Evolutionary conservation across 768 basidiomycete species (phyloP).

Genomic region (Gelatoporia subvermispora): DNA sequence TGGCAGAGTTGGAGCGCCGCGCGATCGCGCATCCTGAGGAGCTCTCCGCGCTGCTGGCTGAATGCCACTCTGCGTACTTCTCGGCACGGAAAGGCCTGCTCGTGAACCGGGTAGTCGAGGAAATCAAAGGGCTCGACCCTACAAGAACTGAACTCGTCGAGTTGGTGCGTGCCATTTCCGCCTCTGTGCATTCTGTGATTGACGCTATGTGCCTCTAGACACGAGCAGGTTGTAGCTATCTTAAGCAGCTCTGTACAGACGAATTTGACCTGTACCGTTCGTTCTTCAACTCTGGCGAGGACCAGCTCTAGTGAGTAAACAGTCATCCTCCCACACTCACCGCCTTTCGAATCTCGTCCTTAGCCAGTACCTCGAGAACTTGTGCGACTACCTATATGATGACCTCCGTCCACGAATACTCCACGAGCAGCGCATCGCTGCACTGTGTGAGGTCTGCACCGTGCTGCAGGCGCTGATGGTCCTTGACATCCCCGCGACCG

Average conservation of each 20-base stretch:
- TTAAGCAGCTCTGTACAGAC: conserved; percentile 86
- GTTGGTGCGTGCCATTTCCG: conserved; percentile 44
- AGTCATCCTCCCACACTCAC: not conserved
- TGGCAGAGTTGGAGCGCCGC: conserved; percentile 82
- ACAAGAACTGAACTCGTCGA: conserved; percentile 80
- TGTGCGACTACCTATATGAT: conserved; percentile 94
- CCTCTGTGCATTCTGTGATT: not conserved
- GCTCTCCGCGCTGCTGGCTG: conserved; percentile 68
- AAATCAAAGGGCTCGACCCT: conserved; percentile 82
- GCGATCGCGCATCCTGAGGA: conserved; percentile 79
- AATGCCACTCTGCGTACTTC: conserved; percentile 88
- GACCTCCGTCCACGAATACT: conserved; percentile 93
- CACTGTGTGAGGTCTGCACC: conserved; percentile 92
- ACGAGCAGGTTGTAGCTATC: conserved; percentile 83
- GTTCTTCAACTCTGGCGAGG: conserved; percentile 86
- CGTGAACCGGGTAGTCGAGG: conserved; percentile 67
- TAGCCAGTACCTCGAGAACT: conserved; percentile 86
- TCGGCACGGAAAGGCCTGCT: conserved; percentile 66
- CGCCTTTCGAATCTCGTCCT: too few relatives aligned
- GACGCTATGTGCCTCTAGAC: conserved; percentile 47
- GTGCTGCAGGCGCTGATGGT: conserved; percentile 96
- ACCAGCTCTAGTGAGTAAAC: conserved; percentile 56
- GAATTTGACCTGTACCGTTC: conserved; percentile 83
- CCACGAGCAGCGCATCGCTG: conserved; percentile 83
- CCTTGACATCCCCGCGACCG: conserved; percentile 58